Base-by-base conservation (phyloP, 768 basidiomycete genomes). In the Lactarius hatsudake region DNA sequence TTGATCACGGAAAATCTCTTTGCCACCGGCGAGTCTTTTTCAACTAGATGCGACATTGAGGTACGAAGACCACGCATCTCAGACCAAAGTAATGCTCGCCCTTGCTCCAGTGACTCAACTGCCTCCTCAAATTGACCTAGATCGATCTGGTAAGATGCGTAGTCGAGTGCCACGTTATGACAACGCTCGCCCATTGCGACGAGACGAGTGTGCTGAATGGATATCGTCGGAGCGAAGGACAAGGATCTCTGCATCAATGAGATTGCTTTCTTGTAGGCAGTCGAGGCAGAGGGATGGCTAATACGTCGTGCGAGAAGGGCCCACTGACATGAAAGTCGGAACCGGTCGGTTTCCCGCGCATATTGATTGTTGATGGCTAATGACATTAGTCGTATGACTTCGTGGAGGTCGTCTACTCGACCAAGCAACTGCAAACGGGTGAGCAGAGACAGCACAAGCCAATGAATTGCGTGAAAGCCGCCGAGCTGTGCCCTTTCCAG, bases 31-130 rank as follows among this genome's bases (percentile, higher is more conserved):
- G 28, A 30, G 8, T 55, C 20, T 15, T 28, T 28, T n/a, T 30
- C 28, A 17, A 20, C 2, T 18, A 55, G 28, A 7, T 55, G 54
- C 9, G 23, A 2, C 28, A 28, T 6, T 1, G 30, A 9, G 13
- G 2, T 34, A 23, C 36, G 32, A 38, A 34, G 18, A 5, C 57
- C 18, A 38, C 28, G 34, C 32, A 32, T 55, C 8, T 55, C 28
- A 7, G 54, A 55, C 54, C 54, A 55, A 17, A 55, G 54, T 7
- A 63, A 8, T 15, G 28, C 55, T 20, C 62, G 30, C 32, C 62
- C 62, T 26, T 23, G 42, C 18, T 63, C 62, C n/a, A 63, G 43
- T 13, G 55, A 57, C 43, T 63, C 54, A 40, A 63, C 23, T 0
- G 62, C 62, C 28, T 13, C 7, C 12, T 59, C 26, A 5, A 59